Conservation (phyloP, 2,329 filamentous ascomycete species). For the Huntiella decipiens region DNA sequence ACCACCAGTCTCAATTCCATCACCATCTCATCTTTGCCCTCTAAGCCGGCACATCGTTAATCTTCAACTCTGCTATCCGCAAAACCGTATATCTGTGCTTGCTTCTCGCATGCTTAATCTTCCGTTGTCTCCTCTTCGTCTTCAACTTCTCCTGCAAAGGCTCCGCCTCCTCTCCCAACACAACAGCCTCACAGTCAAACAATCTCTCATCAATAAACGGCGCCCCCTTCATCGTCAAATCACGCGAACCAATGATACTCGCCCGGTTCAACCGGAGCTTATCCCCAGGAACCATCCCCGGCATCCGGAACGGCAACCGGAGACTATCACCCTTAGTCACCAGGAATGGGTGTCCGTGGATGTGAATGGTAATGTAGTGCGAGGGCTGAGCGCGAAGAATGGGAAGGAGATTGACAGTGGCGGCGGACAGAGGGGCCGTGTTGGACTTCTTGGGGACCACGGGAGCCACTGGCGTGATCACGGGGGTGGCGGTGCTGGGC, state of each 20-base stretch:
- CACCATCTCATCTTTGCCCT: background rate
- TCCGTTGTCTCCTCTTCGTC: conserved; percentile 59
- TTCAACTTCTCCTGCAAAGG: conserved; percentile 61
- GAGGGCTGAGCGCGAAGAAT: conserved; percentile 52
- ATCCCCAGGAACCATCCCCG: conserved; percentile 59
- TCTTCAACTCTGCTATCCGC: conserved; percentile 61
- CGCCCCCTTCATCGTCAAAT: conserved; percentile 70
- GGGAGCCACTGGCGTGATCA: conserved; percentile 20
- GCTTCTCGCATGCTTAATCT: conserved; percentile 59
- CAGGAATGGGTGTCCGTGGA: conserved; percentile 64
- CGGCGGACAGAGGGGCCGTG: conserved; percentile 24
- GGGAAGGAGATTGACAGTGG: conserved; percentile 44
- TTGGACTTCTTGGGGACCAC: conserved; percentile 22
- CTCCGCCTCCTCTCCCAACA: conserved; percentile 69
- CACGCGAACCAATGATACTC: conserved; percentile 61
- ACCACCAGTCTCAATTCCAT: conserved; percentile 1
- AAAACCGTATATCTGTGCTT: conserved; percentile 83
- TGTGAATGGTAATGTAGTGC: conserved; percentile 64
- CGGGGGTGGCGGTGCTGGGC: conserved; percentile 23
- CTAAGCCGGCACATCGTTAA: conserved; percentile 23
- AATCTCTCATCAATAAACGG: conserved; percentile 69
- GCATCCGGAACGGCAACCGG: conserved; percentile 64
- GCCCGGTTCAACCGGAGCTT: conserved; percentile 76
- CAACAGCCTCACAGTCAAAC: conserved; percentile 69
- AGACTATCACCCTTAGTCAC: conserved; percentile 57